Base-by-base conservation (phyloP, 495 filamentous ascomycete species). In the Penicillium paxilli region DNA sequence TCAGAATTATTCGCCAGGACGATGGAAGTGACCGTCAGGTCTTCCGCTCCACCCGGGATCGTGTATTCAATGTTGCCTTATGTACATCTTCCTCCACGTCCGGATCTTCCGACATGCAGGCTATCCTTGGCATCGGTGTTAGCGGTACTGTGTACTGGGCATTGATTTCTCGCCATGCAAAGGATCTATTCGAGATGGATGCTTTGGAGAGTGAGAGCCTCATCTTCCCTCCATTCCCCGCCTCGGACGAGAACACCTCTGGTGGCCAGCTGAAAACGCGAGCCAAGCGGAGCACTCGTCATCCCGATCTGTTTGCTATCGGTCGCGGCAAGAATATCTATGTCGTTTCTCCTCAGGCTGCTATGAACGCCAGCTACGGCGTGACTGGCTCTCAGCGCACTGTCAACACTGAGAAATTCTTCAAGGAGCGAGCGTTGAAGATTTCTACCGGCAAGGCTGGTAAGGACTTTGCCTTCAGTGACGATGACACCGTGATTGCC, bases 381-480 rank as follows among this genome's bases (percentile, higher is more conserved):
- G 86, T 87, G 53, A 75, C 83, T 44, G 87, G 86, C n/a, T 74
- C 82, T 45, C 83, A 87, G 57, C 87, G 88, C 41, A 80, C 86
- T 25, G 85, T 92, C 55, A 88, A 95, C 65, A 89, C 82, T 4
- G 89, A 95, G 65, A 90, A 85, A 62, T 95, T 95, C 58, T 83
- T 95, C 59, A 84, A 84, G 55, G 87, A 96, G 56, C 92, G 88
- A 62, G 84, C 87, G 33, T 78, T 96, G 55, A 93, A 91, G 71
- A 94, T 99, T 68, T 88, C 90, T 41, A 97, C 91, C 49, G 95
- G 95, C 47, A 99, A 99, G 73, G 95, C 95, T 44, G 93, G 92
- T 25, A 98, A 99, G 70, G 95, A 99, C 61, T 99, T 98, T 67
- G 84, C 87, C 42, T 99, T 99, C 74, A 96, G 92, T 67, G 90